Base-by-base conservation (phyloP, 306 rosid genomes). In the Sphenostylis stenocarpa region DNA sequence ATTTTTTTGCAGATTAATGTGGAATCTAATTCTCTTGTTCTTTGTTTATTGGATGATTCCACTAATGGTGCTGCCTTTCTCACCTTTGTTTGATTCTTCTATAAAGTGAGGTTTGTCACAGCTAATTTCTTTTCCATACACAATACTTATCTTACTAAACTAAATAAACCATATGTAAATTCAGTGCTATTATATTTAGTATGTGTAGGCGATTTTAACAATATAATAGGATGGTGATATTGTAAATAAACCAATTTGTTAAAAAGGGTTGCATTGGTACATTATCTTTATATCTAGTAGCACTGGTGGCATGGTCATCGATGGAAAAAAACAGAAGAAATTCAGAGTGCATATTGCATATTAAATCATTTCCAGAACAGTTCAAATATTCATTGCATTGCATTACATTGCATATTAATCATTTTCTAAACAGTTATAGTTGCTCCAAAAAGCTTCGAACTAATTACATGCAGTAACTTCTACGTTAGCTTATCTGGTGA, bases 401-500 rank as follows among this genome's bases (percentile, higher is more conserved):
- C 53, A 34, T 41, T 38, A 16, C 33, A 38, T 41, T 55, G 60
- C 68, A 41, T 28, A 41, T 67, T 31, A 24, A 41, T n/a, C 16
- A 55, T 20, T 41, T 74, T 41, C n/a, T 4, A 71, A 63, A 17
- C 36, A 47, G 4, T 39, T 10, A 39, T 9, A 39, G 2, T 44
- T n/a, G 14, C 21, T 23, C 61, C 19, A 33, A 19, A 72, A 5
- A 77, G 56, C 34, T 77, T 82, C 43, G 57, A 65, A 52, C 41
- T 55, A 64, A 52, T 51, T 20, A 61, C 29, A 53, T 75, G 81
- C 29, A 17, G 58, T 69, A 77, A 75, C 70, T 41, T 47, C n/a
- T 5, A 69, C 66, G 15, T 68, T 66, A 20, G 56, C 72, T 82
- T 79, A 78, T 31, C 78, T 78, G 49, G n/a, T 78, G 80, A 85